Evolutionary conservation across 495 filamentous ascomycete species (phyloP), one percentile per base, ranked within the genome.

Genomic region (Trichocladium uniseriatum): DNA sequence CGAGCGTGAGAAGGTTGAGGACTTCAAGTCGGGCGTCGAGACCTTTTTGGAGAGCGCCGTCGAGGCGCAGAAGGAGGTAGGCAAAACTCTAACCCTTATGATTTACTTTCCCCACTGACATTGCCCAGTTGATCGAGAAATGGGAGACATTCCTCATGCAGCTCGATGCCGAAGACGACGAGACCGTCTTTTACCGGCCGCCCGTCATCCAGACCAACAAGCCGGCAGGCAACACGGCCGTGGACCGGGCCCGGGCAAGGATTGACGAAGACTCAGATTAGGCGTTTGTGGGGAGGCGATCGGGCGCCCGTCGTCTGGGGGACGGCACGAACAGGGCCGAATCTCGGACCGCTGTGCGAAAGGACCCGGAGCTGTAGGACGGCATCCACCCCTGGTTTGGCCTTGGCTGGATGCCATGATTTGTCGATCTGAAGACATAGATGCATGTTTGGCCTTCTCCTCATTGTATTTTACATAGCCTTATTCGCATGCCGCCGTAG

Each of bases 131-230:
- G 57, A 98, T 98, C 57, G 92, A 98, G 64, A 78, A 96, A 28
- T 98, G 92, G 92, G 92, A 98, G 65, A 96, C 92, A 2, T 98
- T 94, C 74, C 74, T 98, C 7, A 78, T 96, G 75, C 91, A 94
- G 61, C 74, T 98, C 10, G 94, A 97, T 59, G 83, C 88, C 24
- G 89, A 92, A 55, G 90, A 96, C 52, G 89, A 96, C 49, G 87
- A 84, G 29, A 76, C 81, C 31, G 83, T 82, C 0, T 87, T 85
- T 58, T 90, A 86, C 58, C 80, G 78, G 18, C 80, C 84, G 7
- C 73, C 78, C 19, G 66, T 75, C 7, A 66, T 69, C 28, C 65
- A 70, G 45, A 51, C 52, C 21, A 68, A 70, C 49, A 74, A 69
- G 60, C 54, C 65, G 9, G 61, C 62, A 1, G 72, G 72, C 15